phyloP scores from a whole-genome alignment of 1,139 yeast species.

The Yamadazyma spencermartinsiae region DNA sequence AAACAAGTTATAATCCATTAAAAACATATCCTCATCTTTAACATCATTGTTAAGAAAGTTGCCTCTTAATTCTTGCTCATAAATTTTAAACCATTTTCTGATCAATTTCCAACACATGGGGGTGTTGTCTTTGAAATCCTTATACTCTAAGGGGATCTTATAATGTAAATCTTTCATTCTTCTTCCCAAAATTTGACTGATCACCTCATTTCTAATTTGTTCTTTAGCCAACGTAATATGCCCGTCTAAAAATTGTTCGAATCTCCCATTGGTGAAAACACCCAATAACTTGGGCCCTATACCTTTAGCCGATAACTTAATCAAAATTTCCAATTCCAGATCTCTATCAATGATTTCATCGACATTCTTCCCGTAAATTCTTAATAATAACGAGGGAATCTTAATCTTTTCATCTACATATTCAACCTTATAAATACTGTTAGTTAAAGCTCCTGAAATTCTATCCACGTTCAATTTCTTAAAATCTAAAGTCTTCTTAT shows the following conservation, averaged over 20 bases:
- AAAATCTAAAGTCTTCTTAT: conserved; percentile 40
- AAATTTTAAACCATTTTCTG: conserved; percentile 66
- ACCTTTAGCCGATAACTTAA: conserved; percentile 69
- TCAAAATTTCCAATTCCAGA: conserved; percentile 69
- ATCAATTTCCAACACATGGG: conserved; percentile 74
- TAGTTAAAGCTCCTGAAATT: conserved; percentile 91
- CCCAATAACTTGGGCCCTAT: conserved; percentile 92
- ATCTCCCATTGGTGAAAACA: conserved; percentile 85
- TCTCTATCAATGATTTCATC: conserved; percentile 86
- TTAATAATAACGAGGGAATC: conserved; percentile 55
- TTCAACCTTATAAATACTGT: conserved; percentile 75
- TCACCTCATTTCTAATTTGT: conserved; percentile 72
- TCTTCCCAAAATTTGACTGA: conserved; percentile 85
- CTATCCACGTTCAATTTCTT: conserved; percentile 53
- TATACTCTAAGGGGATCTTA: conserved; percentile 70
- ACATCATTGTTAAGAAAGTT: conserved; percentile 25
- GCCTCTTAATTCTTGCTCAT: conserved; percentile 43
- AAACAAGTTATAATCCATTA: conserved; percentile 52
- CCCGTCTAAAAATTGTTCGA: conserved; percentile 86
- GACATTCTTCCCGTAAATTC: conserved; percentile 91
- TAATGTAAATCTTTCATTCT: conserved; percentile 94
- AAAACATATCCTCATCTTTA: conserved; percentile 44
- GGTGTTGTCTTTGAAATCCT: conserved; percentile 41
- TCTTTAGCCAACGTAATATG: conserved; percentile 71
- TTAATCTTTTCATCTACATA: conserved; percentile 32